A percentile compares a stretch with the other conserved stretches of the same genome.
Conservation (phyloP, 2,329 filamentous ascomycete species). For the Pseudophaeomoniella oleicola region DNA sequence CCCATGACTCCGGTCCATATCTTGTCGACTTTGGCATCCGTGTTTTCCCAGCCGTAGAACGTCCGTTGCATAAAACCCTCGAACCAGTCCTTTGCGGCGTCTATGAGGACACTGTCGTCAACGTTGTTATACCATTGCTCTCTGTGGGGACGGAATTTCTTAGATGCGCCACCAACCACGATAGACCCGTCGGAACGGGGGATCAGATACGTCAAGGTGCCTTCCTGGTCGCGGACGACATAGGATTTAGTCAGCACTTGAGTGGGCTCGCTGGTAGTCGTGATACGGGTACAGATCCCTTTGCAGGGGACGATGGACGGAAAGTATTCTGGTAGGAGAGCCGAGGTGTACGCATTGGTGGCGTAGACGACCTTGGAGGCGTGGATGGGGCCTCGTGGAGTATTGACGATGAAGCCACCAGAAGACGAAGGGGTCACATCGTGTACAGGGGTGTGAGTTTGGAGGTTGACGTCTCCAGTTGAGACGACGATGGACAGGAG, state of each 20-base stretch:
- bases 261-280: slow-evolving; percentile 9
- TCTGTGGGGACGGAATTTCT: slow-evolving; percentile 18
- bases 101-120: slow-evolving; percentile 32
- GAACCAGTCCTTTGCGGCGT: slow-evolving; percentile 24
- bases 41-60: slow-evolving; percentile 20
- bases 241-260: slow-evolving; percentile 16
- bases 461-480: slow-evolving; percentile 15
- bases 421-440: not conserved
- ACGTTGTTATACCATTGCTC: slow-evolving; percentile 30
- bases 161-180: slow-evolving; percentile 48
- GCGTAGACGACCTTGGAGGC: slow-evolving; percentile 57
- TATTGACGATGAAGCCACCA: slow-evolving; percentile 36
- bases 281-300: slow-evolving; percentile 30
- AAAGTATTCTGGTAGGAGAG: slow-evolving; percentile 53
- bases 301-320: slow-evolving; percentile 63
- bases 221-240: slow-evolving; percentile 10
- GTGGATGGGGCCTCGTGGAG: slow-evolving; percentile 46
- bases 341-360: slow-evolving; percentile 70
- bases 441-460: slow-evolving; percentile 25
- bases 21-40: slow-evolving; percentile 16
- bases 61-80: slow-evolving; percentile 21
- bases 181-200: slow-evolving; percentile 36
- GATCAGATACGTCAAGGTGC: slow-evolving; percentile 39
- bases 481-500: slow-evolving; percentile 23
- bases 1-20: slow-evolving; percentile 35